Percentiles rank a stretch among this genome's conserved stretches.
These are phyloP conservation scores for Podaxis sp. DNA, from an alignment of 768 basidiomycete species.

Conservation along the genomic window DNA sequence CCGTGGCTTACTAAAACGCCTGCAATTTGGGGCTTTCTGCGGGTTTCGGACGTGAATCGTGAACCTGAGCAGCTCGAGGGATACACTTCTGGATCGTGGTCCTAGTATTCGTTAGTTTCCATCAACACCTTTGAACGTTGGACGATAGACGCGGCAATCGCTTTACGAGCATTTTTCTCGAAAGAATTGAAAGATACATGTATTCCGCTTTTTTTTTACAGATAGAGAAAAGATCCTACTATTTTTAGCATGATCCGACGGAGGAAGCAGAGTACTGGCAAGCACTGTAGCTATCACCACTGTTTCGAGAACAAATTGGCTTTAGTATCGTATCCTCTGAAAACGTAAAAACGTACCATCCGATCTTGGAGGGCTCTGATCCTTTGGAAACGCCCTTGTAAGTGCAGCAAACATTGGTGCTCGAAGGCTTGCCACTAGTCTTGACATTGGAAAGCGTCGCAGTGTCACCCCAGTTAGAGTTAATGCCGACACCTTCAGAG, in stretches of 20 bases:
- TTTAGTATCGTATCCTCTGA: neutral
- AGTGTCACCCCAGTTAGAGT: constrained; percentile 30
- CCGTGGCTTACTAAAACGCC: no score
- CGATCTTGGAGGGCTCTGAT: constrained; percentile 28
- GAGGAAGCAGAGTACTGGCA: constrained; percentile 24
- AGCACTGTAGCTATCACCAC: constrained; percentile 25
- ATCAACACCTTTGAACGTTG: no score
- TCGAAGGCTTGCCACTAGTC: constrained; percentile 27
- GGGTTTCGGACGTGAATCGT: no score
- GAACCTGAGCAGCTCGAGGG: no score
- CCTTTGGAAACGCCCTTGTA: constrained; percentile 25
- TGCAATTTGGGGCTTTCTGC: no score
- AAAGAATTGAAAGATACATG: no score
- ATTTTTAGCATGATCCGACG: constrained; percentile 24
- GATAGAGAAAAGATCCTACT: neutral
- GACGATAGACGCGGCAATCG: no score
- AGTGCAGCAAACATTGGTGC: constrained; percentile 27
- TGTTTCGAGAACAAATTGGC: constrained; percentile 2
- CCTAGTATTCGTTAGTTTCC: no score
- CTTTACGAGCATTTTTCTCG: no score
- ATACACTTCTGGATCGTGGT: no score
- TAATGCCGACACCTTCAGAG: constrained; percentile 27
- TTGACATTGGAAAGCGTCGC: constrained; percentile 25
- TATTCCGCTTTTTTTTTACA: no score
- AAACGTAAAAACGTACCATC: constrained; percentile 22